Conservation (phyloP, 2,329 filamentous ascomycete genomes). For the Pestalotiopsis sp. region DNA sequence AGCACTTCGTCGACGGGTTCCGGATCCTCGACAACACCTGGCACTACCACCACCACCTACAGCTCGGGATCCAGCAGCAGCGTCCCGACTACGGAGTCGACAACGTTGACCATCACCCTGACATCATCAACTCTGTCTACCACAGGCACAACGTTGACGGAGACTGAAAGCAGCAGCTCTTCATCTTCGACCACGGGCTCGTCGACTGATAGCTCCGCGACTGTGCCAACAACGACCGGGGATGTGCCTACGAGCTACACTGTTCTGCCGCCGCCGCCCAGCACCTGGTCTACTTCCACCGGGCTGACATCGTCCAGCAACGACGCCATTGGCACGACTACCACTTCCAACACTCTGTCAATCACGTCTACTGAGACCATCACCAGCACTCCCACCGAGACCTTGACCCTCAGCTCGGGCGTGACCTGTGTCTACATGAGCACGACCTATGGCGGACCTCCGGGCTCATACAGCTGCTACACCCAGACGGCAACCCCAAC, state of each 20-base stretch:
- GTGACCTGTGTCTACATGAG: neutral
- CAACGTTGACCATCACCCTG: neutral
- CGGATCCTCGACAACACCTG: neutral
- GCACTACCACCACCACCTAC: neutral
- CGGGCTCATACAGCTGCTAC: neutral
- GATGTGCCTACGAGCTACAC: neutral
- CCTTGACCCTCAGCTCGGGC: neutral
- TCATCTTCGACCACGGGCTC: neutral
- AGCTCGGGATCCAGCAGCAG: neutral
- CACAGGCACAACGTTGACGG: neutral
- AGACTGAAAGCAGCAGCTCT: neutral
- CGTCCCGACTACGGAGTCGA: neutral
- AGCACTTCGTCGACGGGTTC: neutral
- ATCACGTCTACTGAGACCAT: neutral
- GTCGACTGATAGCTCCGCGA: neutral
- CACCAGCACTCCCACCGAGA: neutral
- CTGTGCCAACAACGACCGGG: neutral
- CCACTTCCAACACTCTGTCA: neutral
- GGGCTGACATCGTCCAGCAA: neutral
- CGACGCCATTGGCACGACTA: neutral
- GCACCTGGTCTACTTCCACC: neutral
- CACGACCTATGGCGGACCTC: neutral
- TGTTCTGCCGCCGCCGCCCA: neutral
- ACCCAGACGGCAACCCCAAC: neutral
- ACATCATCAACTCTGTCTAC: neutral